Evolutionary conservation across 2,329 filamentous ascomycete genomes (phyloP).

Genomic region (Alternaria postmessia): DNA sequence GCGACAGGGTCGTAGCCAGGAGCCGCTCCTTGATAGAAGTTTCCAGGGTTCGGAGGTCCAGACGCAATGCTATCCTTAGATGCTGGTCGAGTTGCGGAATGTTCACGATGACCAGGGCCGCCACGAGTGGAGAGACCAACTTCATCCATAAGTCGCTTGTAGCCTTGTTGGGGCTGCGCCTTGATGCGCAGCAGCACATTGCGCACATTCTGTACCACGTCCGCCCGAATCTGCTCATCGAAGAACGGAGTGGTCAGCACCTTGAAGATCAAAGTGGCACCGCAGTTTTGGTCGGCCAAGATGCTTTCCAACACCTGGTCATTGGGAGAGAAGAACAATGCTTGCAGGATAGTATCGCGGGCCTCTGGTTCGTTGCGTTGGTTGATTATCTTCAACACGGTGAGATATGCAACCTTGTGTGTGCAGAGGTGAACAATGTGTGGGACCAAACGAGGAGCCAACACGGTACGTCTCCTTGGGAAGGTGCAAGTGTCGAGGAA

Average conservation of each 20-base stretch:
- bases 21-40: constrained; percentile 48
- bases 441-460: constrained; percentile 90
- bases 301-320: constrained; percentile 90
- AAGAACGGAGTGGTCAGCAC: constrained; percentile 97
- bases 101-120: constrained; percentile 50
- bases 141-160: constrained; percentile 98
- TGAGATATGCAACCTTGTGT: constrained; percentile 97
- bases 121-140: constrained; percentile 78
- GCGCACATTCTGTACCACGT: constrained; percentile 92
- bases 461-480: constrained; percentile 85
- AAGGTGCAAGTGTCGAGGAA: constrained; percentile 98
- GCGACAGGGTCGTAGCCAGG: constrained; percentile 53
- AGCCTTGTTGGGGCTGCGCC: constrained; percentile 91
- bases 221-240: constrained; percentile 85
- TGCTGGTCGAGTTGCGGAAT: constrained; percentile 47
- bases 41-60: constrained; percentile 41
- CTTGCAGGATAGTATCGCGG: constrained; percentile 85
- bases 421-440: constrained; percentile 95
- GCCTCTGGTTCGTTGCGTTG: constrained; percentile 95
- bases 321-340: constrained; percentile 89
- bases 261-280: constrained; percentile 97
- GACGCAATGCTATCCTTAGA: constrained; percentile 47
- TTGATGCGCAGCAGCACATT: constrained; percentile 89
- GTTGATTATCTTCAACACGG: constrained; percentile 97
- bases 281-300: constrained; percentile 87